These are phyloP conservation scores for Potentilla sterilis DNA, from an alignment of 306 rosid species.

Conservation along the genomic window DNA sequence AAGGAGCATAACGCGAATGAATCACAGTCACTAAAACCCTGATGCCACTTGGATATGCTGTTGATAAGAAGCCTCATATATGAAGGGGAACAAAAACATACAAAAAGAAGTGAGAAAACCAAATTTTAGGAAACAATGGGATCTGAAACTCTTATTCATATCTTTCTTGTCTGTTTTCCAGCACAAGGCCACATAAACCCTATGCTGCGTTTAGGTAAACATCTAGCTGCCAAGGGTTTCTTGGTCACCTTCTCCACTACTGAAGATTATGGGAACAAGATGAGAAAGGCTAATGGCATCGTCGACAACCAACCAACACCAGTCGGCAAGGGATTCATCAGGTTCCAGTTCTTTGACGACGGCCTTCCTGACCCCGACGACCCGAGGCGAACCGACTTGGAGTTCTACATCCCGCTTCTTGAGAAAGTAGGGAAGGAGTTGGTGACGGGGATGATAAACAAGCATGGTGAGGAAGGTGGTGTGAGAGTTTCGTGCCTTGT, in stretches of 20 bases:
- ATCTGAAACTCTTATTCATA: slow-evolving; percentile 26
- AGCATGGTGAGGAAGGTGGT: slow-evolving; percentile 12
- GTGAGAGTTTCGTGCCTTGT: slow-evolving; percentile 37
- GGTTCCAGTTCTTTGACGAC: slow-evolving; percentile 53
- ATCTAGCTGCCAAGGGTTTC: slow-evolving; percentile 41
- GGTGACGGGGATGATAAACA: slow-evolving; percentile 17
- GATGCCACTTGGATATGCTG: not conserved
- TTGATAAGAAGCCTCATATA: not conserved
- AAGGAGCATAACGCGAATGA: not conserved
- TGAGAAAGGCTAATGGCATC: slow-evolving; percentile 29
- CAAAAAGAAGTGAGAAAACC: not conserved
- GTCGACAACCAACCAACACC: slow-evolving; percentile 21
- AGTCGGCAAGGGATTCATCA: slow-evolving; percentile 32
- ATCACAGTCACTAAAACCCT: not conserved
- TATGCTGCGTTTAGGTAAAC: slow-evolving; percentile 51
- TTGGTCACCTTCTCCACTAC: slow-evolving; percentile 54
- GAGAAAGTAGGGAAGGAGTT: slow-evolving; percentile 30
- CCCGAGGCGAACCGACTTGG: not conserved
- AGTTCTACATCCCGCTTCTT: slow-evolving; percentile 29
- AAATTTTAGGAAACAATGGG: not conserved
- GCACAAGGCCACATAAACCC: slow-evolving; percentile 67
- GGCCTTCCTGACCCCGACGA: slow-evolving; percentile 23
- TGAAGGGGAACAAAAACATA: not conserved
- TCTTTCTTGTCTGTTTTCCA: slow-evolving; percentile 50
- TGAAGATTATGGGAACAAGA: slow-evolving; percentile 11